Base-by-base conservation (phyloP, 768 basidiomycete genomes). In the Daedaleopsis nitida region DNA sequence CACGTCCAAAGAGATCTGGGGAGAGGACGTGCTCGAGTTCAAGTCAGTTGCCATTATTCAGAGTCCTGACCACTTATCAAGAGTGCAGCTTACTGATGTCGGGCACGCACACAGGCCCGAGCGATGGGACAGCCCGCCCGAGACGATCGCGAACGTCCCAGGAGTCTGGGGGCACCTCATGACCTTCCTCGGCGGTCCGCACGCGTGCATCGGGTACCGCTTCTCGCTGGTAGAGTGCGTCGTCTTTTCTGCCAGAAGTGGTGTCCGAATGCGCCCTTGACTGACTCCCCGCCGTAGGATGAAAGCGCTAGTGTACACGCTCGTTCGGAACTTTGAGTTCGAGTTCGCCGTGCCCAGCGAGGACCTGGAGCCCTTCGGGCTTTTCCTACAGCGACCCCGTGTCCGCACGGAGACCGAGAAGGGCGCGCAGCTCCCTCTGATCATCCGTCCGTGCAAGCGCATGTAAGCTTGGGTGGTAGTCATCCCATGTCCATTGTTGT, bases 181-280 rank as follows among this genome's bases (percentile, higher is more conserved):
- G 38, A 80, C 83, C 0, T 91, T 91, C 78, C 65, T 86, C 2
- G 85, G 85, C 37, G 88, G 88, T 6, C 83, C 86, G 14, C 79
- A 80, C 19, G 79, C 85, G 0, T 91, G 88, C 62, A 88, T 89
- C 38, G 87, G 87, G 0, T 88, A 83, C 68, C 80, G 84, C 4
- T 89, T 89, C 68, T 77, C 88, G 14, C 70, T 88, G 21, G 74
- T 82, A 16, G 86, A 86, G 83, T 86, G 60, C 43, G 83, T 78
- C 21, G 11, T n/a, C 48, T 17, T 21, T 11, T 42, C 19, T 27
- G 9, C 12, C 7, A 39, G 9, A 5, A 11, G 24, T 37, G 17
- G 35, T 37, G 13, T 17, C 39, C 39, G 13, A 42, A 12, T n/a
- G n/a, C n/a, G n/a, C 37, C 37, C 11, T 13, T 13, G 11, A 42